A percentile compares a stretch with the other conserved stretches of the same genome.
These are phyloP conservation scores for Parachlorella kessleri DNA, from an alignment of 139 green algal genomes.

Conservation along the genomic window DNA sequence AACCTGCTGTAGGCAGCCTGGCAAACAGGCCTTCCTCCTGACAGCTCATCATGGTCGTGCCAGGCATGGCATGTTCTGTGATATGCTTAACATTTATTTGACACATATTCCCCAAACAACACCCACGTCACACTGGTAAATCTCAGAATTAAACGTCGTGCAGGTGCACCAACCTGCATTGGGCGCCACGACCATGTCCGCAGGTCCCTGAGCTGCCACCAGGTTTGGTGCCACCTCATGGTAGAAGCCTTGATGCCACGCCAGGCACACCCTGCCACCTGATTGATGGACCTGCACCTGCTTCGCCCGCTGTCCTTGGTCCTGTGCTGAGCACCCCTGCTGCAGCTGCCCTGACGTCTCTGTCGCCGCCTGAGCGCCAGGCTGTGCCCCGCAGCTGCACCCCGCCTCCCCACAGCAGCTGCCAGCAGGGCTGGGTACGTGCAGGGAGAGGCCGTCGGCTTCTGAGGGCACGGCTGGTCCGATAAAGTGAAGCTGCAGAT, in stretches of 20 bases:
- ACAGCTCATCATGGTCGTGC: background rate
- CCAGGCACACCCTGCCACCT: slow-evolving; percentile 8
- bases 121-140: too few species aligned
- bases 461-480: slow-evolving; percentile 10
- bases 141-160: background rate
- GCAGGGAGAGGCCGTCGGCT: background rate
- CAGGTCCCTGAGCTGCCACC: background rate
- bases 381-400: slow-evolving; percentile 13
- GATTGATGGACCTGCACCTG: background rate
- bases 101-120: too few species aligned
- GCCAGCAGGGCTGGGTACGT: background rate
- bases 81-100: background rate
- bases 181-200: slow-evolving; percentile 11
- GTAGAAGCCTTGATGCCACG: slow-evolving; percentile 7
- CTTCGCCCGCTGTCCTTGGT: background rate
- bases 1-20: background rate
- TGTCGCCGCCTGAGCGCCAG: background rate
- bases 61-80: background rate
- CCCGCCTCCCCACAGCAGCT: background rate
- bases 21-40: background rate
- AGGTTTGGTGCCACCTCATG: slow-evolving; percentile 23
- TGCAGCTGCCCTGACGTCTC: background rate
- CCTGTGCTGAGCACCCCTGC: background rate
- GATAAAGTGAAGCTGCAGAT: slow-evolving; percentile 9
- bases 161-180: slow-evolving; percentile 25